Evolutionary conservation across 140 eudicot species (phyloP).

Genomic region (Cichorium intybus): DNA sequence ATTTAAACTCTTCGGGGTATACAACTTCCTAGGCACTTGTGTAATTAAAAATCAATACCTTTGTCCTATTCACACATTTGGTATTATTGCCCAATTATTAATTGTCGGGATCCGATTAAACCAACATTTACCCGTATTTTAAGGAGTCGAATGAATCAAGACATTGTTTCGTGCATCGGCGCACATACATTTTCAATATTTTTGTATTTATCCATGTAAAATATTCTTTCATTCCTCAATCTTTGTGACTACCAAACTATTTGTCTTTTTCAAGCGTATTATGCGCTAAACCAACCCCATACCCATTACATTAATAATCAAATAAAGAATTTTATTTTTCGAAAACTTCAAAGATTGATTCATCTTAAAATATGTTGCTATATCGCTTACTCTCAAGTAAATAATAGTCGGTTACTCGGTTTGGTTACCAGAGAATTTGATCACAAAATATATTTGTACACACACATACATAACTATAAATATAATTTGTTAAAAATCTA

Average conservation of each 20-base stretch:
- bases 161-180: conserved; percentile 22
- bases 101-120: conserved; percentile 24
- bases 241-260: conserved; percentile 21
- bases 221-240: conserved; percentile 20
- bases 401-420: background rate
- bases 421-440: conserved; percentile 1
- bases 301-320: conserved; percentile 9
- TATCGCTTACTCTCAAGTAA: conserved; percentile 2
- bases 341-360: conserved; percentile 17
- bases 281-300: conserved; percentile 24
- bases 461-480: background rate
- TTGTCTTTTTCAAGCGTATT: conserved; percentile 33
- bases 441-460: background rate
- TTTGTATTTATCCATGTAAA: conserved; percentile 32
- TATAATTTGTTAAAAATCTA: background rate
- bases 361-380: conserved; percentile 7
- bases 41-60: conserved; percentile 8
- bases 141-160: conserved; percentile 28
- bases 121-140: conserved; percentile 39
- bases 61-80: conserved; percentile 14
- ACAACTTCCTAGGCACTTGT: conserved; percentile 10
- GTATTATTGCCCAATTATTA: conserved; percentile 1
- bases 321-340: background rate
- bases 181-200: conserved; percentile 12
- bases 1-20: background rate